Evolutionary conservation across 2,329 filamentous ascomycete genomes (phyloP), one percentile per base, ranked within the genome.

Genomic region (Fusarium hainanense): DNA sequence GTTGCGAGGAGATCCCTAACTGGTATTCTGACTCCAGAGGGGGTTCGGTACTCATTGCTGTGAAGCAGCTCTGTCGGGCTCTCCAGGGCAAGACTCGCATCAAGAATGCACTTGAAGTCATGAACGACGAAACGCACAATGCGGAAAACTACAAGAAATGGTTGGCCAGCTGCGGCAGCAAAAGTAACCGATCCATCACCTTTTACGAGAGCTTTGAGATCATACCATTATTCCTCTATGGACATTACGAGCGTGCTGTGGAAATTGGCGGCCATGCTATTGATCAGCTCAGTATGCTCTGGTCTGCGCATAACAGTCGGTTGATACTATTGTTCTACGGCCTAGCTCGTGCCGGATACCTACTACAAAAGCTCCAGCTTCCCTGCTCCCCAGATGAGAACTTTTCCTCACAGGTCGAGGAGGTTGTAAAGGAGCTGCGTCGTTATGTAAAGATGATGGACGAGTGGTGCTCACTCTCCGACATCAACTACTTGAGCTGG

Each of bases 21-120:
- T 94, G 92, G 92, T 83, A 89, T 48, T 82, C 85, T 46, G 92
- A 94, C 72, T 86, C 90, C 2, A 85, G 91, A 61, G 92, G 92
- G 18, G 92, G 92, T 4, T 88, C 89, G 1, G 82, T 93, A 54
- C 81, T 94, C 9, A 87, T 92, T 63, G 85, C 87, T 4, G 83
- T 90, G 6, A 83, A 90, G 51, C 92, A 94, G 76, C 85, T 87
- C 25, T 87, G 85, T 52, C 87, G 91, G 50, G 90, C 92, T 23
- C 79, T 94, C 21, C 91, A 93, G 76, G 92, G 92, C 56, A 94
- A 93, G 77, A 94, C 92, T 1, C 79, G 79, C 13, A 79, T 79
- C 4, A 78, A 81, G 13, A 81, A 85, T 12, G 79, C 89, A 1
- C 74, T 82, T 0, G 82, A 85, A 20, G 83, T 94, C 13, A 86